Evolutionary conservation across 768 basidiomycete genomes (phyloP).

Genomic region (Termitomyces sp.): DNA sequence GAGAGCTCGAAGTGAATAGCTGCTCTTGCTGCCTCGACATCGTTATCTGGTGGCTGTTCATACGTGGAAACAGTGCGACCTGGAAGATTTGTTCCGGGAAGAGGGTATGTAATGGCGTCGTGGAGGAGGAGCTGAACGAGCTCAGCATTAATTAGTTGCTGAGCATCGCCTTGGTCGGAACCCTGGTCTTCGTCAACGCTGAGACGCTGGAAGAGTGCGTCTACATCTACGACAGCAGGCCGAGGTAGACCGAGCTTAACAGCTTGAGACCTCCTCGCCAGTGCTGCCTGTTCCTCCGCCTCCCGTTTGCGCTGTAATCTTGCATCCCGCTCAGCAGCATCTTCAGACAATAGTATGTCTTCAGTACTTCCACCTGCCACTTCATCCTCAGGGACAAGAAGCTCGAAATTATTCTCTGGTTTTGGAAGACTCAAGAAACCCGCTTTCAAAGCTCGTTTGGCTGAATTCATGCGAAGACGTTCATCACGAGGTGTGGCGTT

Average conservation of each 20-base stretch:
- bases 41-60: slow-evolving; percentile 70
- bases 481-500: slow-evolving; percentile 77
- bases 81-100: slow-evolving; percentile 80
- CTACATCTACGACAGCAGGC: slow-evolving; percentile 76
- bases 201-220: slow-evolving; percentile 55
- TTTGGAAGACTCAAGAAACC: slow-evolving; percentile 83
- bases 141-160: slow-evolving; percentile 69
- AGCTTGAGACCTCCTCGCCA: slow-evolving; percentile 78
- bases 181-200: slow-evolving; percentile 39
- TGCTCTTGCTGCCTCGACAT: slow-evolving; percentile 60
- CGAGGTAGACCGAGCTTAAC: slow-evolving; percentile 83
- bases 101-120: slow-evolving; percentile 80
- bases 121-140: slow-evolving; percentile 76
- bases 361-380: slow-evolving; percentile 53
- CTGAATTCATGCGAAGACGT: slow-evolving; percentile 51
- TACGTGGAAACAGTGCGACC: slow-evolving; percentile 69
- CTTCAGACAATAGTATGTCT: slow-evolving; percentile 40
- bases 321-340: slow-evolving; percentile 90
- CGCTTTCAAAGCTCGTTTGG: slow-evolving; percentile 71
- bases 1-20: slow-evolving; percentile 82
- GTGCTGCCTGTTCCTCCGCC: slow-evolving; percentile 69
- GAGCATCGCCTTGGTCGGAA: slow-evolving; percentile 40
- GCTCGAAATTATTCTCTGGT: slow-evolving; percentile 96
- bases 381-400: slow-evolving; percentile 87
- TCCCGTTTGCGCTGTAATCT: slow-evolving; percentile 57